Evolutionary conservation across 2,329 filamentous ascomycete genomes (phyloP).

Genomic region (Diaporthe ilicicola): DNA sequence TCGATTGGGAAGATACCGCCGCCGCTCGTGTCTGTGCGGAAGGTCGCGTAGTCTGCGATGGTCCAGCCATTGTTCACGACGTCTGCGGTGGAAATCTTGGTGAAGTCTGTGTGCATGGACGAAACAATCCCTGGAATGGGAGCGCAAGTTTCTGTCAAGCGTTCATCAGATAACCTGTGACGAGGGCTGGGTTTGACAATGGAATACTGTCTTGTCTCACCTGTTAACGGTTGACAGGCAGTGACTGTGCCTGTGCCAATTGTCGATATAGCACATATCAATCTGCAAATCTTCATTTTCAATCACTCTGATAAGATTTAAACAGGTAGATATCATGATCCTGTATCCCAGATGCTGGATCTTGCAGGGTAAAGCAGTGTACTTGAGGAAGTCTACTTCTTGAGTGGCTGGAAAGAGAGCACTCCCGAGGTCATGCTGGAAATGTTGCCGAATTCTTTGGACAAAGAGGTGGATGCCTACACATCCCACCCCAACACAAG

Average conservation of each 20-base stretch:
- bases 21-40: neutral
- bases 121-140: slow-evolving; percentile 11
- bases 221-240: slow-evolving; percentile 12
- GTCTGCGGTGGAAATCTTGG: neutral
- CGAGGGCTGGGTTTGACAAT: no score
- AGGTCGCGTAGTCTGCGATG: slow-evolving; percentile 8
- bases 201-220: neutral
- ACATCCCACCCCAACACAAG: neutral
- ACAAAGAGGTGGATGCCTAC: slow-evolving; percentile 9
- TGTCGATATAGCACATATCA: neutral
- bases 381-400: neutral
- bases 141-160: neutral
- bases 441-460: neutral
- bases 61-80: slow-evolving; percentile 8
- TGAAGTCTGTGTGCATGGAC: slow-evolving; percentile 3
- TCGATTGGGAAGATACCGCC: slow-evolving; percentile 10
- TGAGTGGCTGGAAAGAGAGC: neutral
- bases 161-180: neutral
- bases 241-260: slow-evolving; percentile 6
- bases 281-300: neutral
- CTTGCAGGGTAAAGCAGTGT: neutral
- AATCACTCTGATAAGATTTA: neutral
- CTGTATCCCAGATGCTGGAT: neutral
- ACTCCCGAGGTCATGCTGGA: no score
- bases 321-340: neutral